phyloP scores from a whole-genome alignment of 345 rosid genomes.

The Sonneratia caseolaris region DNA sequence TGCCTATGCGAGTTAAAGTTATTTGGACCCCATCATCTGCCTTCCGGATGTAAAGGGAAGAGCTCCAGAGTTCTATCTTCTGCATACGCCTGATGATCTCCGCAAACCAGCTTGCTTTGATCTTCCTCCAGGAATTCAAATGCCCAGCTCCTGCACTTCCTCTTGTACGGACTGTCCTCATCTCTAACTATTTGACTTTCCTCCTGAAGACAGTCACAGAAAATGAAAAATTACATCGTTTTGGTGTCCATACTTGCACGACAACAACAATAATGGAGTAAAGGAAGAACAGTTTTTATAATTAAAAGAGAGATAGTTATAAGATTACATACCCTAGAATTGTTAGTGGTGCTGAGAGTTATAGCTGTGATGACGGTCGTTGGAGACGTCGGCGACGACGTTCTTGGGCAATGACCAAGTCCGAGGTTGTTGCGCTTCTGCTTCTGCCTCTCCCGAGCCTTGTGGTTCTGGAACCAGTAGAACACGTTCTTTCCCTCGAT shows the following conservation, averaged over 20 bases:
- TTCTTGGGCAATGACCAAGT: slow-evolving; percentile 37
- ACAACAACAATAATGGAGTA: neutral
- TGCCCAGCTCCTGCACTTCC: slow-evolving; percentile 84
- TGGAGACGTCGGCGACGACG: slow-evolving; percentile 16
- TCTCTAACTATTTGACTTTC: slow-evolving; percentile 19
- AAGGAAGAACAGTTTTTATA: neutral
- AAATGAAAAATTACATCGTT: neutral
- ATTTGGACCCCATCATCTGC: slow-evolving; percentile 28
- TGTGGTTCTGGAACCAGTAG: slow-evolving; percentile 98
- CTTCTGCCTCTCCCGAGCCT: slow-evolving; percentile 97
- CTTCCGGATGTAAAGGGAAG: slow-evolving; percentile 94
- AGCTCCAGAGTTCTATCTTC: slow-evolving; percentile 77
- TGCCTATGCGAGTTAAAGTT: neutral
- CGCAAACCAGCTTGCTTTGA: slow-evolving; percentile 20
- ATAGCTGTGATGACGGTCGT: slow-evolving; percentile 18
- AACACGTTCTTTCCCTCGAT: slow-evolving; percentile 96
- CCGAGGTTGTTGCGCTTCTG: slow-evolving; percentile 73
- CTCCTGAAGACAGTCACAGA: slow-evolving; percentile 6
- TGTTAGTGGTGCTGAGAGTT: slow-evolving; percentile 26
- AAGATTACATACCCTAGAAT: slow-evolving; percentile 1
- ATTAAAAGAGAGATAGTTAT: neutral
- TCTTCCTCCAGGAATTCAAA: slow-evolving; percentile 59
- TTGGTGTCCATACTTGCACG: neutral
- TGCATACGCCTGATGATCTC: slow-evolving; percentile 20
- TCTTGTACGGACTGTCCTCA: slow-evolving; percentile 66